A percentile compares a stretch with the other conserved stretches of the same genome.
These are phyloP conservation scores for Trichaptum fuscoviolaceum DNA, from an alignment of 768 basidiomycete species.

Conservation along the genomic window DNA sequence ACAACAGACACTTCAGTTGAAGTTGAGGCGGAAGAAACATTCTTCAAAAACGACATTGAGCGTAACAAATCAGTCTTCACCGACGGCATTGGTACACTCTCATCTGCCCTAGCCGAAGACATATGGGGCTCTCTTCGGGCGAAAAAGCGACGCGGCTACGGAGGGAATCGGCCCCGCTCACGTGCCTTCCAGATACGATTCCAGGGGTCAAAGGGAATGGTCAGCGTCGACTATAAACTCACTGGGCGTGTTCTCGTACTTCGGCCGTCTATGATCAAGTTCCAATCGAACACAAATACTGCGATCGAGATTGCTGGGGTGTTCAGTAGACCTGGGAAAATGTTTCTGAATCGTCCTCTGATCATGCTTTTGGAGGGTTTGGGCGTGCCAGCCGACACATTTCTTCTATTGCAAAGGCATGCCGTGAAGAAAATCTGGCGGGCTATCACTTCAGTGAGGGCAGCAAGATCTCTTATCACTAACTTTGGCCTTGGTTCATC, in stretches of 20 bases:
- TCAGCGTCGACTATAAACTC: conserved; percentile 52
- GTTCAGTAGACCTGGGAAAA: conserved; percentile 55
- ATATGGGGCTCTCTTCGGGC: conserved; percentile 39
- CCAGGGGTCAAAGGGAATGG: conserved; percentile 61
- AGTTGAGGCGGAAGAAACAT: conserved; percentile 33
- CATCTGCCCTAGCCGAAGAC: conserved; percentile 43
- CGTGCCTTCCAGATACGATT: conserved; percentile 58
- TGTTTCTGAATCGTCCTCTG: conserved; percentile 56
- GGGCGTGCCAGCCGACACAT: conserved; percentile 49
- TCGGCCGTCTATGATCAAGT: conserved; percentile 66
- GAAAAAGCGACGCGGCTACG: conserved; percentile 31
- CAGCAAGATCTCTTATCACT: conserved; percentile 48
- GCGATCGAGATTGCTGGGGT: conserved; percentile 60
- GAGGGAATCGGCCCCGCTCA: conserved; percentile 30
- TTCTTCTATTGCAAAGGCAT: conserved; percentile 45
- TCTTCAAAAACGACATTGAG: conserved; percentile 41
- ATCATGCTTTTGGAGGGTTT: conserved; percentile 62
- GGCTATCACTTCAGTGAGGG: conserved; percentile 36
- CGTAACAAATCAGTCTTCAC: conserved; percentile 47
- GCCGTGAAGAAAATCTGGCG: conserved; percentile 45
- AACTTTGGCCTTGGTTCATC: conserved; percentile 51
- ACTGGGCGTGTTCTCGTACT: conserved; percentile 45
- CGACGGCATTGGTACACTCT: conserved; percentile 67
- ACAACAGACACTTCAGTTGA: conserved; percentile 56
- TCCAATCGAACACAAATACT: conserved; percentile 40